A percentile compares a stretch with the other conserved stretches of the same genome.
Conservation (phyloP, 2,329 filamentous ascomycete species). For the Aspergillus ibericus region DNA sequence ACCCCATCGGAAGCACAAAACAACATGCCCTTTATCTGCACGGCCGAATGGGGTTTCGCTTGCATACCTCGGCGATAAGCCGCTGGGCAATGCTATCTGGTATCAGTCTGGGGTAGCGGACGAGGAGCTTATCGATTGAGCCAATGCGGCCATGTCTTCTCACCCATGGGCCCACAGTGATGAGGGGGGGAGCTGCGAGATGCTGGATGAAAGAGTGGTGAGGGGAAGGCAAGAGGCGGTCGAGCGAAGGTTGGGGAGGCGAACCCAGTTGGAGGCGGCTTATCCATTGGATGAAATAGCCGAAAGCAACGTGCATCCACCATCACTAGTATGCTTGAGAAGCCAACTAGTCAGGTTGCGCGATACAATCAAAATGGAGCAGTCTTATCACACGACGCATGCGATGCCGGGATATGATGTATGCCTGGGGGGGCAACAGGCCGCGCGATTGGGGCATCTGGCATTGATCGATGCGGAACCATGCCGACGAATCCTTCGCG, state of each 20-base stretch:
- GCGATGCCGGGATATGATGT: not conserved
- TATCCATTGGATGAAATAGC: constrained; percentile 12
- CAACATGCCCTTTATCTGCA: not conserved
- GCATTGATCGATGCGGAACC: no score
- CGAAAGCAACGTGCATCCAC: constrained; percentile 1
- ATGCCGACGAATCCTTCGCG: no score
- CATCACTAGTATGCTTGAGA: constrained; percentile 14
- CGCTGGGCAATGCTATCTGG: not conserved
- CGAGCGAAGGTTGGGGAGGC: not conserved
- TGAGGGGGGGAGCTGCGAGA: not conserved
- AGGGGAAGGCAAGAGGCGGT: not conserved
- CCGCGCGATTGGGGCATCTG: no score
- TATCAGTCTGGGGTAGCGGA: constrained; percentile 4
- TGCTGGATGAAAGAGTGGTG: not conserved
- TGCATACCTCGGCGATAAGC: constrained; percentile 2
- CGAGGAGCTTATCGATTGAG: constrained; percentile 4
- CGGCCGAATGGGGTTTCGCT: not conserved
- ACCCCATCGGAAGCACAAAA: not conserved
- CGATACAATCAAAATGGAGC: not conserved
- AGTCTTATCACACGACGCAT: not conserved
- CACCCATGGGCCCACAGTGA: not conserved
- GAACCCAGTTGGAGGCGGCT: constrained; percentile 2
- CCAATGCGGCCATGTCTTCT: not conserved
- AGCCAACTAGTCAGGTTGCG: constrained; percentile 1
- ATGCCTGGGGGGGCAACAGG: not conserved